Base-by-base conservation (phyloP, 768 basidiomycete genomes). In the Pleurotus platypus region DNA sequence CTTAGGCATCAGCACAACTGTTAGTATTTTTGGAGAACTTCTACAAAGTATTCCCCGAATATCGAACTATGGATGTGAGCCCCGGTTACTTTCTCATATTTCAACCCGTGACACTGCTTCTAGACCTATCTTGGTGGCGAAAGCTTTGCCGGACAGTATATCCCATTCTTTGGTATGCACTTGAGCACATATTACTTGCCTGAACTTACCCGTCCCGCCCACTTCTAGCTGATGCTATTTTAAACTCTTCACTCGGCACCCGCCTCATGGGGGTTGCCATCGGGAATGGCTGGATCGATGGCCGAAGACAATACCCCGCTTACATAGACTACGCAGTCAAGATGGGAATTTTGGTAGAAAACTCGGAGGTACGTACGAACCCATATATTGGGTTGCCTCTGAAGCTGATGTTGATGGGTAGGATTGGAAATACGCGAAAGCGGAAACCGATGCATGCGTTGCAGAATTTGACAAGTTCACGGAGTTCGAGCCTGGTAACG, bases 211-310 rank as follows among this genome's bases (percentile, higher is more conserved):
- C 61, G 37, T 58, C 57, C 54, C 42, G 49, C 35, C 9, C n/a
- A 13, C 30, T 42, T 54, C 26, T 59, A 94, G 94, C 92, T 64
- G 82, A 94, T 61, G 89, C 85, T 15, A 76, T 96, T 46, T 75
- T 97, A 27, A 69, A 78, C 60, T 83, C 85, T 5, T 68, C 78
- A 35, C 73, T 92, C 15, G 66, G 75, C 22, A 74, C 87, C 24
- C 85, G 84, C 0, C 74, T 98, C 6, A 80, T 79, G 45, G 97
- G 97, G 1, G 73, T 82, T 13, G 92, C 96, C 0, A 97, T 99
- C 45, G 97, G 97, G 18, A 99, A 99, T 69, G 96, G 96, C 4
- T 99, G 97, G 97, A 96, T 97, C 47, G 95, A 98, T 68, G 86
- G 87, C 0, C 82, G 83, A 42, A 77, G 78, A 57, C 97, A 99